Percentiles rank a stretch among this genome's conserved stretches.
Evolutionary conservation across 371 early-diverging fungal species (phyloP).

Genomic region (Conidiobolus incongruus): DNA sequence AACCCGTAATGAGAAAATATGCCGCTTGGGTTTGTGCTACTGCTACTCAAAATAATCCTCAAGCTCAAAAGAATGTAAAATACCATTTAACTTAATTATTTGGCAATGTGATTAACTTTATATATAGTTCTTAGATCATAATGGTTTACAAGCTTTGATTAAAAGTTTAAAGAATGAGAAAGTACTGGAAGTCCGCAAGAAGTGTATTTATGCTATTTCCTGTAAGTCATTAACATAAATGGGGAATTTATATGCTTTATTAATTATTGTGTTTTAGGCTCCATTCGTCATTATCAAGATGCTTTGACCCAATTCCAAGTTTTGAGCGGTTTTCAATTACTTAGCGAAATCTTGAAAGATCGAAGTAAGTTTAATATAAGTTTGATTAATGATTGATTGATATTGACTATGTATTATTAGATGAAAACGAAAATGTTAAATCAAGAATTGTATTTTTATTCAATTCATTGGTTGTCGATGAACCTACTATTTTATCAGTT

Average conservation of each 20-base stretch:
- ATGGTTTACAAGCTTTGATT: slow-evolving; percentile 3
- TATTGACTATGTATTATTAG: neutral
- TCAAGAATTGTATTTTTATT: slow-evolving; percentile 1
- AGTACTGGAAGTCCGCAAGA: neutral
- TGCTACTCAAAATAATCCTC: slow-evolving; percentile 78
- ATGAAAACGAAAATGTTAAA: neutral
- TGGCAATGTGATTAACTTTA: neutral
- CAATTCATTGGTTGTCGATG: slow-evolving; percentile 1
- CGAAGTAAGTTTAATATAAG: neutral
- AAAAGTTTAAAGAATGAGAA: neutral
- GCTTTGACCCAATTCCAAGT: neutral
- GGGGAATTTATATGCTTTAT: neutral
- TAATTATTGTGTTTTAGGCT: neutral
- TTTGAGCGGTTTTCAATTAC: neutral
- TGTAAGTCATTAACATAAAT: slow-evolving; percentile 1
- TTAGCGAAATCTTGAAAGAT: neutral
- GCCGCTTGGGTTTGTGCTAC: slow-evolving; percentile 84
- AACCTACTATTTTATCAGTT: neutral
- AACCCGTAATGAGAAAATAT: slow-evolving; percentile 36
- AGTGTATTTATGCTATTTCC: slow-evolving; percentile 2
- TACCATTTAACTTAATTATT: slow-evolving; percentile 2
- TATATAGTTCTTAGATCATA: slow-evolving; percentile 5
- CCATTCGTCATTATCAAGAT: neutral
- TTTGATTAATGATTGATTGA: neutral
- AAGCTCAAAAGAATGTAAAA: slow-evolving; percentile 53